A percentile compares a stretch with the other conserved stretches of the same genome.
These are phyloP conservation scores for Dendrobium huoshanense DNA, from an alignment of 106 monocot species.

Conservation along the genomic window DNA sequence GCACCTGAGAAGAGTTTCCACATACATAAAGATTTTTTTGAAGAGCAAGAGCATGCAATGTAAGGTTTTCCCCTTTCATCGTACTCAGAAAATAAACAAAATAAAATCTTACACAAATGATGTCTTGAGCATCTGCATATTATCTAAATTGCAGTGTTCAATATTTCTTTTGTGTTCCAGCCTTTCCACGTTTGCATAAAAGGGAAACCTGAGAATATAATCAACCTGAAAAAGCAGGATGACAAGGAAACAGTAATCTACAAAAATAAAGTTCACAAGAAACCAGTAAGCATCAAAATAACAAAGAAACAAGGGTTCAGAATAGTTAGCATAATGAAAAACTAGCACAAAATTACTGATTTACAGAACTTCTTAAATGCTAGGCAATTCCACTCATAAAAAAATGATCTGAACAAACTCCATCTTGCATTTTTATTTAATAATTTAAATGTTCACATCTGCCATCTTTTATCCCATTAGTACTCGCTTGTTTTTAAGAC, in stretches of 20 bases:
- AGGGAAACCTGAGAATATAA: slow-evolving; percentile 57
- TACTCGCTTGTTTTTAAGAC: neutral
- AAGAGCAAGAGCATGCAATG: neutral
- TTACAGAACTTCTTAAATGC: neutral
- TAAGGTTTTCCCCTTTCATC: neutral
- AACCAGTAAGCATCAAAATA: neutral
- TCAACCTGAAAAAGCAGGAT: slow-evolving; percentile 44
- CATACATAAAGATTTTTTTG: neutral
- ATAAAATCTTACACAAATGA: slow-evolving; percentile 39
- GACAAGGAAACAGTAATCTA: neutral
- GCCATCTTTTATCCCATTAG: neutral
- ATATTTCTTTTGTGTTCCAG: slow-evolving; percentile 83
- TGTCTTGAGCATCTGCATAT: slow-evolving; percentile 25
- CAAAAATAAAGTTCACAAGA: neutral
- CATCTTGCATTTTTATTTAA: neutral
- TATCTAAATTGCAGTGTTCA: slow-evolving; percentile 28
- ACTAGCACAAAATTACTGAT: too few relatives aligned
- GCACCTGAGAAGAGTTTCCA: slow-evolving; percentile 12
- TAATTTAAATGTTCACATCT: neutral
- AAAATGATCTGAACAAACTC: neutral
- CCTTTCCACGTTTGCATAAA: slow-evolving; percentile 60
- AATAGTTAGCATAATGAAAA: too few relatives aligned
- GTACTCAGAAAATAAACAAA: neutral
- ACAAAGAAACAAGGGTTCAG: too few relatives aligned
- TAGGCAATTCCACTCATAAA: neutral